phyloP scores from a whole-genome alignment of 106 monocot genomes.

The Acorus gramineus region DNA sequence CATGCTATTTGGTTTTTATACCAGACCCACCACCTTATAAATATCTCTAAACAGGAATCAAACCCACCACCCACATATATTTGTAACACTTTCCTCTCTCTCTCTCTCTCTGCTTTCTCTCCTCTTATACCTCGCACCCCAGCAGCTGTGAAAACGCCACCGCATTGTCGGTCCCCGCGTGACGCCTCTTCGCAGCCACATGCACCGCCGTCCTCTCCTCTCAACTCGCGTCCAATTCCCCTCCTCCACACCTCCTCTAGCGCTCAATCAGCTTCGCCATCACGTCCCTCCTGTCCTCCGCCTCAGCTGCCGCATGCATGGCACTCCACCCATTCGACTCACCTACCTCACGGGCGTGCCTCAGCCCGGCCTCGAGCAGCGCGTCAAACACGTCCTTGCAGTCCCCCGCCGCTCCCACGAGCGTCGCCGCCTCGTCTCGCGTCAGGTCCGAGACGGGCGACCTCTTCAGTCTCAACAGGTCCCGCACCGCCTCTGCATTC shows the following conservation, averaged over 20 bases:
- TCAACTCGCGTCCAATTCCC: conserved; percentile 10
- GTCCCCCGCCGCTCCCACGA: conserved; percentile 7
- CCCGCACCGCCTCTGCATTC: conserved; percentile 19
- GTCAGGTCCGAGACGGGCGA: conserved; percentile 21
- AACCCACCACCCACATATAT: too few species aligned
- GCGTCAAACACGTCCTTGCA: conserved; percentile 12
- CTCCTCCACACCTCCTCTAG: background rate
- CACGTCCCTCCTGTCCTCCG: conserved; percentile 19
- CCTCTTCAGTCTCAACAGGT: conserved; percentile 27
- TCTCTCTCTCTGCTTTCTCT: too few species aligned
- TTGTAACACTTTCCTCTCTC: too few species aligned
- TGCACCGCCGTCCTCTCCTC: conserved; percentile 38
- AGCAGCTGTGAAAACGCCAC: too few species aligned
- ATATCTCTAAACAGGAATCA: too few species aligned
- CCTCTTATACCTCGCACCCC: too few species aligned
- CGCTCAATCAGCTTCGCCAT: background rate
- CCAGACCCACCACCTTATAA: too few species aligned
- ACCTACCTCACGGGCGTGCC: background rate
- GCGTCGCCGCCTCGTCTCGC: conserved; percentile 8
- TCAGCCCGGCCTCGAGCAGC: conserved; percentile 11
- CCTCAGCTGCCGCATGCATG: conserved; percentile 25
- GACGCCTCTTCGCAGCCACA: conserved; percentile 34
- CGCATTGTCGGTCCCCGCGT: too few species aligned
- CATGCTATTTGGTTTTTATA: too few species aligned
- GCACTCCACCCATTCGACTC: conserved; percentile 18